phyloP scores from a whole-genome alignment of 495 filamentous ascomycete species.

The Evansstolkia leycettana region DNA sequence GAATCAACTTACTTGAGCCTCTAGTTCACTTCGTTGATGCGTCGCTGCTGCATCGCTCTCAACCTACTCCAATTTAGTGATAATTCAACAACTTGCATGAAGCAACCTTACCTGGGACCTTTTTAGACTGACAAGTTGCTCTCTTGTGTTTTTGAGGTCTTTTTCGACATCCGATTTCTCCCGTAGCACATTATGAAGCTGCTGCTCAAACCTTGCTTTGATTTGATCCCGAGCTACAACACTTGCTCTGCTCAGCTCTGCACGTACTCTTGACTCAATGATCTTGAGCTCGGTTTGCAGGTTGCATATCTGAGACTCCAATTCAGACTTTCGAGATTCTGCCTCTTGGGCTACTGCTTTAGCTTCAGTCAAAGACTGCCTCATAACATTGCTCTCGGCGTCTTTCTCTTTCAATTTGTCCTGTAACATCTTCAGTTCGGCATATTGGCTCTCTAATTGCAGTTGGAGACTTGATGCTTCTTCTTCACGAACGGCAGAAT shows the following conservation, averaged over 20 bases:
- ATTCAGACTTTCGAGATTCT: constrained; percentile 2
- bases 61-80: neutral
- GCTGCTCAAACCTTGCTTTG: constrained; percentile 12
- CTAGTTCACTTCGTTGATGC: neutral
- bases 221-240: constrained; percentile 9
- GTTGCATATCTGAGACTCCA: constrained; percentile 10
- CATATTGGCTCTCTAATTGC: constrained; percentile 9
- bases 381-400: constrained; percentile 7
- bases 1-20: neutral
- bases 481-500: constrained; percentile 5
- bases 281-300: constrained; percentile 10
- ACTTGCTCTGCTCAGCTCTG: constrained; percentile 13
- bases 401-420: constrained; percentile 8
- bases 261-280: constrained; percentile 11
- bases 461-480: constrained; percentile 17
- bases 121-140: constrained; percentile 10
- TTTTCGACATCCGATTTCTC: constrained; percentile 14
- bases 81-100: neutral
- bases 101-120: constrained; percentile 13
- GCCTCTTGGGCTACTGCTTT: constrained; percentile 4
- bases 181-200: constrained; percentile 8
- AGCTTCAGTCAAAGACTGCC: constrained; percentile 9
- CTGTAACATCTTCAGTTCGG: constrained; percentile 6
- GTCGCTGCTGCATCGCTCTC: neutral
- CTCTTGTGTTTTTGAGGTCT: constrained; percentile 2